A percentile compares a stretch with the other conserved stretches of the same genome.
phyloP scores from a whole-genome alignment of 1,139 yeast species.

The Barnettozyma hawaiiensis region DNA sequence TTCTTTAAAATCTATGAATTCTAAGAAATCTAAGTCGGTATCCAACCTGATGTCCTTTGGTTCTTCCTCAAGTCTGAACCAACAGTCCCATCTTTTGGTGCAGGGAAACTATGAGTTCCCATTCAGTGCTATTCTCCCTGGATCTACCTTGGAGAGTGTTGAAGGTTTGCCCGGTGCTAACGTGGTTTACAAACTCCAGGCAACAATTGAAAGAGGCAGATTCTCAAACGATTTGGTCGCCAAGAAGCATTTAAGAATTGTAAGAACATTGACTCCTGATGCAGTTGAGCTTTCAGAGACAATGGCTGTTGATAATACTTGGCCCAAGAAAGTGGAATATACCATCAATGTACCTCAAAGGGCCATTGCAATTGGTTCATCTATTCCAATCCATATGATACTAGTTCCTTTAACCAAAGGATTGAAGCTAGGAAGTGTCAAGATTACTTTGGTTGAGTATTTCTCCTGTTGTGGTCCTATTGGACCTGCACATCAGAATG shows the following conservation, averaged over 20 bases:
- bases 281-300: slow-evolving; percentile 87
- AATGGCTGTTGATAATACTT: slow-evolving; percentile 87
- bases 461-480: slow-evolving; percentile 55
- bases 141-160: slow-evolving; percentile 78
- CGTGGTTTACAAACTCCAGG: slow-evolving; percentile 71
- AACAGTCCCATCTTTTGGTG: slow-evolving; percentile 34
- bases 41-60: slow-evolving; percentile 24
- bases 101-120: slow-evolving; percentile 91
- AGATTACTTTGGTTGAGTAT: slow-evolving; percentile 60
- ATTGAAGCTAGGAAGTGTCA: slow-evolving; percentile 64
- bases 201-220: slow-evolving; percentile 78
- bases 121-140: slow-evolving; percentile 80
- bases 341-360: slow-evolving; percentile 80
- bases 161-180: slow-evolving; percentile 88
- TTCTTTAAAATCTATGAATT: slow-evolving; percentile 20
- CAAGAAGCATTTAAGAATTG: slow-evolving; percentile 69
- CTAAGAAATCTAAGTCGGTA: slow-evolving; percentile 27
- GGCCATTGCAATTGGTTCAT: slow-evolving; percentile 87
- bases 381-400: slow-evolving; percentile 61
- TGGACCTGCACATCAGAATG: slow-evolving; percentile 49
- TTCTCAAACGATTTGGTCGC: slow-evolving; percentile 61
- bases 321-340: slow-evolving; percentile 95
- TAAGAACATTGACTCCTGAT: slow-evolving; percentile 87
- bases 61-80: slow-evolving; percentile 26
- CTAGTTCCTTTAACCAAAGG: slow-evolving; percentile 83